phyloP scores from a whole-genome alignment of 495 filamentous ascomycete genomes.

The Ramalina peruviana region DNA sequence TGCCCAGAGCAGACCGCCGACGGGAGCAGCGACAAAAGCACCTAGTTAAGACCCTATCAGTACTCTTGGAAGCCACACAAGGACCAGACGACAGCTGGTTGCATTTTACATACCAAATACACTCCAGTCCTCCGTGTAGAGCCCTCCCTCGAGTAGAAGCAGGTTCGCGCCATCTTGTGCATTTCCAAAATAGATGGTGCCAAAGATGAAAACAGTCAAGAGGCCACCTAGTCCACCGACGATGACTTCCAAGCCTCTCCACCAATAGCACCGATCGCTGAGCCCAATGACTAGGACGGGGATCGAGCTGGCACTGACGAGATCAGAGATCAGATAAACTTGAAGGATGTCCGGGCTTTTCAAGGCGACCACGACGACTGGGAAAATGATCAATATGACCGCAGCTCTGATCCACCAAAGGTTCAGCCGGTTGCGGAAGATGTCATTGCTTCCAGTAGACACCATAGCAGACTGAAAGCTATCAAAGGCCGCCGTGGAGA shows the following conservation, averaged over 20 bases:
- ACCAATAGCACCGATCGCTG: constrained; percentile 47
- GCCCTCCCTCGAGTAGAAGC: constrained; percentile 51
- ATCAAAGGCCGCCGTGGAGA: constrained; percentile 63
- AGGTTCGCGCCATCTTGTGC: constrained; percentile 48
- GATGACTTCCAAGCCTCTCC: constrained; percentile 61
- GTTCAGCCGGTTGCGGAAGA: constrained; percentile 63
- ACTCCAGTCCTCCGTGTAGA: constrained; percentile 60
- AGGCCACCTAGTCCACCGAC: constrained; percentile 58
- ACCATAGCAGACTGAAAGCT: constrained; percentile 65
- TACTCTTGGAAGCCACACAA: neutral
- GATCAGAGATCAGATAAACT: constrained; percentile 64
- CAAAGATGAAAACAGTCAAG: constrained; percentile 62
- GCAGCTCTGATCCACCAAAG: constrained; percentile 51
- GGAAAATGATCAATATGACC: constrained; percentile 54
- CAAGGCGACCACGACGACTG: constrained; percentile 54
- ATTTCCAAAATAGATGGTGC: constrained; percentile 52
- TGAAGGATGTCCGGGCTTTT: constrained; percentile 56
- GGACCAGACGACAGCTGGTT: no score
- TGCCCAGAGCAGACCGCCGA: constrained; percentile 58
- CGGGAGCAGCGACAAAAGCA: constrained; percentile 62
- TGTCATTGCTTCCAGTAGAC: constrained; percentile 56
- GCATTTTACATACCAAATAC: constrained; percentile 38
- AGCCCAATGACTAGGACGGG: constrained; percentile 55
- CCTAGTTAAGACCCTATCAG: constrained; percentile 19
- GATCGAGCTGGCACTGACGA: constrained; percentile 55